Evolutionary conservation across 257 asterid genomes (phyloP), one percentile per base, ranked within the genome.

Genomic region (Scutellaria barbata): DNA sequence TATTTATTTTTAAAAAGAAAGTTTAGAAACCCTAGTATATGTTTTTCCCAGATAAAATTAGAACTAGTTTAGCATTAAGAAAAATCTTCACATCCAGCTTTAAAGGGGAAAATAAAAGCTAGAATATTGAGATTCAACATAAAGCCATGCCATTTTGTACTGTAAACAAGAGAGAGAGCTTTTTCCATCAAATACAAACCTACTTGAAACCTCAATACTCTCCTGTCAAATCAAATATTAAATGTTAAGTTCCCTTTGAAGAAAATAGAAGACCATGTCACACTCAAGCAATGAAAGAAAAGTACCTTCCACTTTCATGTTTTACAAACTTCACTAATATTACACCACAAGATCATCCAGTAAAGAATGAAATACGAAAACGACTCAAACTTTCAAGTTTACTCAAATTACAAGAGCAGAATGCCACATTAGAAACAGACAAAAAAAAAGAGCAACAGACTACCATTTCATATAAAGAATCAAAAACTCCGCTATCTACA

Each of bases 341-440:
- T 62, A 43, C 54, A 60, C 53, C 11, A 20, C 57, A 63, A 62
- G 20, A 61, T 72, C 46, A 25, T 51, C 71, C 53, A 60, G 57
- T 42, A 16, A 17, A 39, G 35, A 25, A n/a, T 35, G 13, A 17
- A 43, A 43, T 20, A 13, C 5, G 50, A 43, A 65, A 57, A 41
- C n/a, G 8, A n/a, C 5, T 6, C 10, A 22, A 22, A 22, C 1
- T 2, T 22, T 22, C 25, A 2, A 1, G 25, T 22, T 22, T 22
- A 22, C 25, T 22, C 25, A 22, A 22, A 22, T 22, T 22, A 1
- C 25, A 22, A 22, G 25, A 22, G 25, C 25, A 22, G 25, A 22
- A 22, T 22, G 25, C 25, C 25, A 22, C 25, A 22, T 22, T 1
- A 22, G 25, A 22, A 22, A 22, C 1, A 22, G 25, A 1, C 25